Evolutionary conservation across 768 basidiomycete species (phyloP).

Genomic region (Podaxis pistillaris): DNA sequence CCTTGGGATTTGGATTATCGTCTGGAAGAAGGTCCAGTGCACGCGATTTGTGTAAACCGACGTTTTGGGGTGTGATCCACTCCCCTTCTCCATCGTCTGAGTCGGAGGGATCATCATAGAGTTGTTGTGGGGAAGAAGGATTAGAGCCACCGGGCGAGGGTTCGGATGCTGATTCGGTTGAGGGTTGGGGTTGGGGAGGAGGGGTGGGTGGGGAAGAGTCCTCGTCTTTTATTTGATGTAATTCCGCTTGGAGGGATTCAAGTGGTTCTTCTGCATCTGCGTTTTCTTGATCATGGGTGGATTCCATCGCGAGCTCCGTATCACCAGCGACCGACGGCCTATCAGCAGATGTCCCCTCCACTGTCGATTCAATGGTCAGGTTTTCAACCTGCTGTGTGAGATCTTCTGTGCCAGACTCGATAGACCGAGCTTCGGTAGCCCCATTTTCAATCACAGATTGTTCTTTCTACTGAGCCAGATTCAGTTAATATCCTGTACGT

Average conservation of each 20-base stretch:
- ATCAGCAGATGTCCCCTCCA: not conserved
- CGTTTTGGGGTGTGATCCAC: slow-evolving; percentile 95
- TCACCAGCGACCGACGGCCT: not conserved
- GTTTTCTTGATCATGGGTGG: slow-evolving; percentile 11
- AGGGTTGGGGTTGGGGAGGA: not conserved
- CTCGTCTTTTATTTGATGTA: slow-evolving; percentile 14
- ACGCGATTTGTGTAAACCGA: slow-evolving; percentile 80
- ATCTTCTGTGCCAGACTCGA: not conserved
- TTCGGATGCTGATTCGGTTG: not conserved
- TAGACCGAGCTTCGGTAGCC: not conserved
- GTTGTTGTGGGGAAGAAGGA: slow-evolving; percentile 26
- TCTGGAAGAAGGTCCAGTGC: slow-evolving; percentile 81
- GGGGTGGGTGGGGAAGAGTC: not conserved
- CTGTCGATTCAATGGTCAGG: slow-evolving; percentile 2
- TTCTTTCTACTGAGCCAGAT: slow-evolving; percentile 30
- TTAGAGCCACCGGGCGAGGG: slow-evolving; percentile 17
- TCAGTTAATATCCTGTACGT: slow-evolving; percentile 14
- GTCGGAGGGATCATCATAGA: slow-evolving; percentile 77
- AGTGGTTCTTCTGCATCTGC: slow-evolving; percentile 20
- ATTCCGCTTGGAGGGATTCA: slow-evolving; percentile 16
- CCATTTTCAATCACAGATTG: not conserved
- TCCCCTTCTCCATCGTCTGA: slow-evolving; percentile 86
- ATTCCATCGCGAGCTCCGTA: slow-evolving; percentile 8
- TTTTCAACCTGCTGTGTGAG: slow-evolving; percentile 2
- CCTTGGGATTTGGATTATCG: slow-evolving; percentile 31